These are phyloP conservation scores for Pseudogymnoascus sp. DNA, from an alignment of 2,329 filamentous ascomycete genomes.

Conservation along the genomic window DNA sequence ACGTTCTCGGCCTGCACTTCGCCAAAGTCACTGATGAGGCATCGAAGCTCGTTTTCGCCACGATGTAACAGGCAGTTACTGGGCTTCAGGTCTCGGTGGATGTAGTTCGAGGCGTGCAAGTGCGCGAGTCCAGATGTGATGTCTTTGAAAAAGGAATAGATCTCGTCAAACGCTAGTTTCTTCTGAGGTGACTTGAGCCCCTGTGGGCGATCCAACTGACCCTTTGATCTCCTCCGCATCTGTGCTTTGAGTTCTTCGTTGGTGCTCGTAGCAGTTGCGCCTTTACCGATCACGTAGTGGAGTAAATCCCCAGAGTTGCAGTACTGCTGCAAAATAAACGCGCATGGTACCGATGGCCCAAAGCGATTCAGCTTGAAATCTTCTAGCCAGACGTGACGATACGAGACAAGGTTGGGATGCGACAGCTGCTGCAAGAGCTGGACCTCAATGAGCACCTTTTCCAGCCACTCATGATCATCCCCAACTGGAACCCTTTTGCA, in stretches of 20 bases:
- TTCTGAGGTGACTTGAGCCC: constrained; percentile 14
- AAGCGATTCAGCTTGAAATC: constrained; percentile 78
- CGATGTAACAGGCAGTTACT: constrained; percentile 86
- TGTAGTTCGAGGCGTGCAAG: constrained; percentile 83
- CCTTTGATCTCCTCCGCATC: constrained; percentile 72
- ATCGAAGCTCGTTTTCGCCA: constrained; percentile 61
- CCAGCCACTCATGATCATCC: constrained; percentile 88
- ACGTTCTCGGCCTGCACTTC: constrained; percentile 84
- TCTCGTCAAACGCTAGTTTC: constrained; percentile 69
- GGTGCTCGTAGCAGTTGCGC: constrained; percentile 50
- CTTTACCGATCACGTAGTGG: constrained; percentile 69
- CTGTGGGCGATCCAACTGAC: constrained; percentile 55
- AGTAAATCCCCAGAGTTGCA: constrained; percentile 91
- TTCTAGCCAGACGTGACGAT: constrained; percentile 95
- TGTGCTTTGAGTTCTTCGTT: constrained; percentile 85
- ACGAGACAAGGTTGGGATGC: constrained; percentile 91
- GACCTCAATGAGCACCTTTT: constrained; percentile 89
- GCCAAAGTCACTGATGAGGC: constrained; percentile 94
- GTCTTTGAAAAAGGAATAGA: constrained; percentile 93
- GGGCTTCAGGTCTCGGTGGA: constrained; percentile 92
- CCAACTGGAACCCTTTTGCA: constrained; percentile 96
- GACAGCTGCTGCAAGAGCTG: constrained; percentile 85
- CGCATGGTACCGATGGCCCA: constrained; percentile 83
- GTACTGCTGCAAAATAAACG: constrained; percentile 95
- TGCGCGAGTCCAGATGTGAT: constrained; percentile 88